phyloP scores from a whole-genome alignment of 352 stramenopile species.

The Globisporangium paddicum region DNA sequence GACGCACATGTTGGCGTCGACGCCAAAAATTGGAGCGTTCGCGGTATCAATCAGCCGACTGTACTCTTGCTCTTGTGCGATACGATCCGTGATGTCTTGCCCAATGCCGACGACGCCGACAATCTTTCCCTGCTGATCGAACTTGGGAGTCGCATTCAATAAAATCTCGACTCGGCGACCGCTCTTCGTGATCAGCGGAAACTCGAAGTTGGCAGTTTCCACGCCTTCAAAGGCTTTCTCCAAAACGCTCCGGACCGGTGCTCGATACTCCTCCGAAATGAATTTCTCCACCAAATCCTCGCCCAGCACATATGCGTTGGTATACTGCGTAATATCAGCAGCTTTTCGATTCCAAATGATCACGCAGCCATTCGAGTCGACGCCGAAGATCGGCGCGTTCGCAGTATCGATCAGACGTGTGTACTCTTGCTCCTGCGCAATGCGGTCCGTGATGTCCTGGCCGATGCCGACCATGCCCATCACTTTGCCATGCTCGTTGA shows the following conservation, averaged over 20 bases:
- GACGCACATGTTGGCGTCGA: slow-evolving; percentile 58
- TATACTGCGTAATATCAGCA: slow-evolving; percentile 61
- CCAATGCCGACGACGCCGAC: slow-evolving; percentile 74
- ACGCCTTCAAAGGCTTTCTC: too few relatives aligned
- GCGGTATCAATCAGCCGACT: slow-evolving; percentile 59
- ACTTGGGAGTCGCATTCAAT: slow-evolving; percentile 62
- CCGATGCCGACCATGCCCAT: slow-evolving; percentile 30
- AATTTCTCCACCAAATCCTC: slow-evolving; percentile 9
- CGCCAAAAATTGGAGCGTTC: slow-evolving; percentile 67
- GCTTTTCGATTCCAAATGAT: slow-evolving; percentile 78
- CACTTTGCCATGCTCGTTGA: slow-evolving; percentile 26
- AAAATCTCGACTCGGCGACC: slow-evolving; percentile 65
- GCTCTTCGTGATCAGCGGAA: slow-evolving; percentile 35
- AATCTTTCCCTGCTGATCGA: slow-evolving; percentile 53
- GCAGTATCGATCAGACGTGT: slow-evolving; percentile 64
- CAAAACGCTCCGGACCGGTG: too few relatives aligned
- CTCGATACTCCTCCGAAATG: too few relatives aligned
- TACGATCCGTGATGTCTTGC: slow-evolving; percentile 56
- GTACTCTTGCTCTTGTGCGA: slow-evolving; percentile 38
- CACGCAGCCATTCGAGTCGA: slow-evolving; percentile 23
- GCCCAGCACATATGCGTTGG: slow-evolving; percentile 1
- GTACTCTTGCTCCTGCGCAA: too few relatives aligned
- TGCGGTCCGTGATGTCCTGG: too few relatives aligned
- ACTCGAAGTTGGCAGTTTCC: slow-evolving; percentile 42
- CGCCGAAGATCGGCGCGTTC: slow-evolving; percentile 83